Conservation (phyloP, 768 basidiomycete species). For the Hericium erinaceus region DNA sequence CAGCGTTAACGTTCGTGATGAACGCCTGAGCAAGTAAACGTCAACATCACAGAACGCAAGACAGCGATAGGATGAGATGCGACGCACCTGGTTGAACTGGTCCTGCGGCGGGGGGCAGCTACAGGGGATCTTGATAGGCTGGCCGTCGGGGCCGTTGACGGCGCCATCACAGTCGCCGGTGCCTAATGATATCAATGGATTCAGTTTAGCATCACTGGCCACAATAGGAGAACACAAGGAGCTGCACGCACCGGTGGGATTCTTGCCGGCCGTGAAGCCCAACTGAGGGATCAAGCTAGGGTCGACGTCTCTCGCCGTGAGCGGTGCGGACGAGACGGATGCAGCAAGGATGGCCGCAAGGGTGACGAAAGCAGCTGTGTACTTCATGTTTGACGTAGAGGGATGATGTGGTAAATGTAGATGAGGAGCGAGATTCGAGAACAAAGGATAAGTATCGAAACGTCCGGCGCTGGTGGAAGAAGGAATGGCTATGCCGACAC, state of each 20-base stretch:
- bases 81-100: slow-evolving; percentile 22
- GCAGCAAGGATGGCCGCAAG: neutral
- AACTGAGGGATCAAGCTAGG: slow-evolving; percentile 34
- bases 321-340: slow-evolving; percentile 5
- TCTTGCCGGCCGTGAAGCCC: slow-evolving; percentile 42
- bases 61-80: neutral
- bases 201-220: too few species aligned
- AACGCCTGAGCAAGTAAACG: neutral
- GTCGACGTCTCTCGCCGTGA: slow-evolving; percentile 4
- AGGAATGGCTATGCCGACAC: too few species aligned
- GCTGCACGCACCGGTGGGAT: slow-evolving; percentile 44
- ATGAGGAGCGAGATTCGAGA: too few species aligned
- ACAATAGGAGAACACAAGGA: neutral
- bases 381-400: slow-evolving; percentile 4
- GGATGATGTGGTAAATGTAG: too few species aligned
- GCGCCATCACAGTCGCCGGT: slow-evolving; percentile 18
- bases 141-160: slow-evolving; percentile 21
- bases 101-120: slow-evolving; percentile 28
- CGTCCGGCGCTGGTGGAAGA: too few species aligned
- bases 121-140: slow-evolving; percentile 32
- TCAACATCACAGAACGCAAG: neutral
- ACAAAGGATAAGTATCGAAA: too few species aligned
- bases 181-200: neutral
- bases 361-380: neutral
- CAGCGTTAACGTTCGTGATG: neutral